These are phyloP conservation scores for Andrographis paniculata DNA, from an alignment of 305 asterid genomes.

Conservation along the genomic window DNA sequence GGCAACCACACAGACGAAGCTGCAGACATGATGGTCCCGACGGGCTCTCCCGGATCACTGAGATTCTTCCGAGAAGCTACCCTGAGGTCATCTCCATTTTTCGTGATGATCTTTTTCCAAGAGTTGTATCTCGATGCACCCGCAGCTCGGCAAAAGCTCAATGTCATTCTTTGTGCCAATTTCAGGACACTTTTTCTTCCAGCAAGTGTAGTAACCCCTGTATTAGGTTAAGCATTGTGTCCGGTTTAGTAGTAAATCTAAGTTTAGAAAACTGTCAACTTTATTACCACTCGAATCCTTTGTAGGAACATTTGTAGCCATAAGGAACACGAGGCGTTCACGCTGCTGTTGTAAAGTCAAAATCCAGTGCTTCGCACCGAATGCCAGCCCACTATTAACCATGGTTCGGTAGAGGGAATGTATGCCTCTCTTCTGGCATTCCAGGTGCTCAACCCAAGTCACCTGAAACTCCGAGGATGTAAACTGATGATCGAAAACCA, in stretches of 20 bases:
- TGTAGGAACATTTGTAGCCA: conserved; percentile 83
- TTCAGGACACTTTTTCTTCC: conserved; percentile 77
- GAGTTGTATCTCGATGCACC: conserved; percentile 66
- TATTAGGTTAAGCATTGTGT: neutral
- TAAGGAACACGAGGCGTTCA: conserved; percentile 59
- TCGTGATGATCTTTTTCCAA: conserved; percentile 60
- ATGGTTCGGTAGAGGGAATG: conserved; percentile 55
- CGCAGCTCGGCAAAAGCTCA: conserved; percentile 51
- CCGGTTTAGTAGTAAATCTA: neutral
- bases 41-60: conserved; percentile 68
- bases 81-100: conserved; percentile 64
- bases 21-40: conserved; percentile 60
- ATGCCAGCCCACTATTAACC: conserved; percentile 74
- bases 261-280: neutral
- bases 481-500: neutral
- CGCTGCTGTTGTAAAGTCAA: conserved; percentile 73
- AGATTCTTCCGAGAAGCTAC: conserved; percentile 59
- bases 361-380: conserved; percentile 87
- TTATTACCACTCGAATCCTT: conserved; percentile 69
- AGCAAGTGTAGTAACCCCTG: conserved; percentile 70
- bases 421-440: conserved; percentile 49
- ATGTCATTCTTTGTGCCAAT: conserved; percentile 74
- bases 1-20: conserved; percentile 73
- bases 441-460: conserved; percentile 89
- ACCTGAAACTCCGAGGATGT: conserved; percentile 38